phyloP scores from a whole-genome alignment of 2,329 filamentous ascomycete genomes.

The Xylaria digitata region DNA sequence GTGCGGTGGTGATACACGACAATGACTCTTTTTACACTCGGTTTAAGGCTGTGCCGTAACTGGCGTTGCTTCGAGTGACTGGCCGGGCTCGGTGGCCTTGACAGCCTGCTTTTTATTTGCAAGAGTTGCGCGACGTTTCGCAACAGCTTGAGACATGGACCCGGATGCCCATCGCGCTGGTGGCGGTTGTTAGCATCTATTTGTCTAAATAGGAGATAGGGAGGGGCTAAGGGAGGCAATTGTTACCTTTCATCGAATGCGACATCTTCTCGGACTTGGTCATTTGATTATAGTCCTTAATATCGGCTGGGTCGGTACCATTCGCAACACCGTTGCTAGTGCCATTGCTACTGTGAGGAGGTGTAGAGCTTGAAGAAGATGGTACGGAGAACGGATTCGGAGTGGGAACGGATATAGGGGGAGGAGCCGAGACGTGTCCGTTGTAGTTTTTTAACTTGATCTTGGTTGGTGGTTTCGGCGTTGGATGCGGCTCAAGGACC shows the following conservation, averaged over 20 bases:
- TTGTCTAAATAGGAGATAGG: not conserved
- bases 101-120: slow-evolving; percentile 67
- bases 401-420: slow-evolving; percentile 31
- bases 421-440: slow-evolving; percentile 27
- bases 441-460: slow-evolving; percentile 53
- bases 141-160: slow-evolving; percentile 69
- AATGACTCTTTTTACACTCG: not conserved
- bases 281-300: slow-evolving; percentile 70
- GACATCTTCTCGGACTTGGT: slow-evolving; percentile 75
- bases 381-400: slow-evolving; percentile 41
- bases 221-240: slow-evolving; percentile 19
- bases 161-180: slow-evolving; percentile 70
- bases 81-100: slow-evolving; percentile 39
- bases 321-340: slow-evolving; percentile 42
- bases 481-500: slow-evolving; percentile 27
- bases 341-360: slow-evolving; percentile 35
- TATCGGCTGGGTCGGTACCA: slow-evolving; percentile 53
- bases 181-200: slow-evolving; percentile 42
- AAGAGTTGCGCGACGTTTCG: slow-evolving; percentile 69
- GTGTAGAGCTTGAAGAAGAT: slow-evolving; percentile 36
- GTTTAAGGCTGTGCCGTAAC: slow-evolving; percentile 22
- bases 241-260: slow-evolving; percentile 71
- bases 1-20: not conserved
- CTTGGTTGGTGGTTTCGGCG: slow-evolving; percentile 44
- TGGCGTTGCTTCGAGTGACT: slow-evolving; percentile 22